A percentile compares a stretch with the other conserved stretches of the same genome.
These are phyloP conservation scores for Remersonia thermophila DNA, from an alignment of 2,329 filamentous ascomycete species.

Conservation along the genomic window DNA sequence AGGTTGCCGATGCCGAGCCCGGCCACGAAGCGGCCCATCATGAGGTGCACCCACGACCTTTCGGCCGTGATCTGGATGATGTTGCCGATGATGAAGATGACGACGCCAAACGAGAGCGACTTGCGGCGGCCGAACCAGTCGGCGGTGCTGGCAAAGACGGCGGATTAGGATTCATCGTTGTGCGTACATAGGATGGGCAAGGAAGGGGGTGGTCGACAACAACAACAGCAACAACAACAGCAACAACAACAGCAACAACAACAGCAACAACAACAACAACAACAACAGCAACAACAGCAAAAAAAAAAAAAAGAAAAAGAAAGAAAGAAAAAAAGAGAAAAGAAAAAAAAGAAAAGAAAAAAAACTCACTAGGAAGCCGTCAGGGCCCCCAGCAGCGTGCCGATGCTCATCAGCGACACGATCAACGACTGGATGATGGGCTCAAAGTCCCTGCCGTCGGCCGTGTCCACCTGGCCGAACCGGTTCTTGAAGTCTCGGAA, in stretches of 20 bases:
- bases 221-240: no score
- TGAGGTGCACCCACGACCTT: constrained; percentile 50
- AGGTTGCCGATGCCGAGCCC: constrained; percentile 57
- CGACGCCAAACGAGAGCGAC: constrained; percentile 12
- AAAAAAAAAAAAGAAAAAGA: no score
- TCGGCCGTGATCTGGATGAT: constrained; percentile 51
- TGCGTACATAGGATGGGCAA: no score
- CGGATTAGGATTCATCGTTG: background rate
- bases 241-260: no score
- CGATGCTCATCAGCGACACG: constrained; percentile 33
- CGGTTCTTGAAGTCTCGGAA: constrained; percentile 43
- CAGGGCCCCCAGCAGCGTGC: constrained; percentile 14
- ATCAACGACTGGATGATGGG: constrained; percentile 37
- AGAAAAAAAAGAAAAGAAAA: no score
- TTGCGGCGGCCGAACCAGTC: constrained; percentile 17
- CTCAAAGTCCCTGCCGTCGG: constrained; percentile 28
- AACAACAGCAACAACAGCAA: no score
- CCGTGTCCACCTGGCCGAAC: constrained; percentile 34
- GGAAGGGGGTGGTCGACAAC: no score
- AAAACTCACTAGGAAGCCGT: constrained; percentile 15
- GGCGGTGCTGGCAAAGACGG: constrained; percentile 10
- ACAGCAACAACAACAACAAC: no score
- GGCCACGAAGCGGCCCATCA: constrained; percentile 52
- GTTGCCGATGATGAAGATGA: constrained; percentile 38
- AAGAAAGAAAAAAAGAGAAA: no score